Percentiles rank a stretch among this genome's conserved stretches.
phyloP scores from a whole-genome alignment of 495 filamentous ascomycete species.

The Penicillium malachiteum region DNA sequence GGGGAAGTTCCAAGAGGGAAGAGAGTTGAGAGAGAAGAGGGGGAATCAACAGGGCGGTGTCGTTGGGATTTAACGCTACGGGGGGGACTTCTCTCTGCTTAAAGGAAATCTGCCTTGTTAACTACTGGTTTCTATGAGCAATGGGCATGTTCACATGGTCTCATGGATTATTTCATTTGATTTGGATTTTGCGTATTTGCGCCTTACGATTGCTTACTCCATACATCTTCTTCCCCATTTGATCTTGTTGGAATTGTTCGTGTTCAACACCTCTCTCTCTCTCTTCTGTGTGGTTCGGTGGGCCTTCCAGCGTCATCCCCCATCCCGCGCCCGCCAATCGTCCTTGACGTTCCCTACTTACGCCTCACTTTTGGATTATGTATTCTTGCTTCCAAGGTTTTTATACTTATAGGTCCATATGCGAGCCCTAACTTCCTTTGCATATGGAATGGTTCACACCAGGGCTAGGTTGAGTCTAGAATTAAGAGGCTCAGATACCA shows the following conservation, averaged over 20 bases:
- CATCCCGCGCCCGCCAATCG: slow-evolving; percentile 43
- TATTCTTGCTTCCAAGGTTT: no score
- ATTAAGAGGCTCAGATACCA: background rate
- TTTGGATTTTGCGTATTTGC: background rate
- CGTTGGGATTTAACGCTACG: slow-evolving; percentile 30
- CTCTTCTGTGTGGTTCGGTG: slow-evolving; percentile 52
- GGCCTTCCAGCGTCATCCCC: slow-evolving; percentile 46
- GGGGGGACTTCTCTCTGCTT: background rate
- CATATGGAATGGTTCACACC: background rate
- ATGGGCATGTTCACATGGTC: background rate
- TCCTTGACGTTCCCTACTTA: slow-evolving; percentile 18
- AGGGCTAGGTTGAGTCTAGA: background rate
- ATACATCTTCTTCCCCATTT: background rate
- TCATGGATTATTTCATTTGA: background rate
- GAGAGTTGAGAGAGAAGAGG: slow-evolving; percentile 27
- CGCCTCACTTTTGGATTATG: slow-evolving; percentile 17
- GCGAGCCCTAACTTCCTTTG: background rate
- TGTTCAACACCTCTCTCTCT: background rate
- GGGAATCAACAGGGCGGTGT: slow-evolving; percentile 31
- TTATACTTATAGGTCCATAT: no score
- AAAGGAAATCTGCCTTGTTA: slow-evolving; percentile 5
- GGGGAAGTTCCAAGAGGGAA: slow-evolving; percentile 17
- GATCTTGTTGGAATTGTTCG: slow-evolving; percentile 1
- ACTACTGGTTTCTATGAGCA: no score
- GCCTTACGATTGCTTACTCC: background rate